Evolutionary conservation across 352 stramenopile species (phyloP), one percentile per base, ranked within the genome.

Genomic region (Phytophthora cajani): DNA sequence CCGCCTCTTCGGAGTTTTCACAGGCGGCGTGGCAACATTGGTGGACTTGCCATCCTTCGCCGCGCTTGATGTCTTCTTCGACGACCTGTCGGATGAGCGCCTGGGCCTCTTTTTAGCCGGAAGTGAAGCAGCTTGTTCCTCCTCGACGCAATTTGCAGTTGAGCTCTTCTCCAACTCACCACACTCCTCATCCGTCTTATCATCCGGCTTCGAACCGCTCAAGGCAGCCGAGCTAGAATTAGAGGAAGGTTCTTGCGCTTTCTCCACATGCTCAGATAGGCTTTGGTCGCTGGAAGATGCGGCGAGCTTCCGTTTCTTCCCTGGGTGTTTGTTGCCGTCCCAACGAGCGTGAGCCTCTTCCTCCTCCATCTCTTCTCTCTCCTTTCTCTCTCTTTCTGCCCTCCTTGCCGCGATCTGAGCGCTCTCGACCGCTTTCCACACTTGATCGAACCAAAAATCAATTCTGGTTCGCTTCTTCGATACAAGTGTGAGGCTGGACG

Each of bases 371-470:
- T 67, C 53, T 58, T 66, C 33, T 7, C 40, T 32, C 50, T 73
- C 54, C 36, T n/a, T 69, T 57, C 59, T 63, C 42, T 77, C 71
- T 40, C 60, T 64, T 51, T 66, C 66, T n/a, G 19, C 38, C 58
- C 67, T 57, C 54, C 38, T 62, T 33, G 52, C 47, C 44, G n/a
- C 42, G 59, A 61, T 33, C 25, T 64, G 47, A 51, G 68, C 70
- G 54, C 40, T 69, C 47, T 80, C 71, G 25, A 86, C 58, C 25
- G 62, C 57, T 46, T 83, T 84, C 33, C 66, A 82, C 30, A 88
- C 71, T 74, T 86, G 76, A 69, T 88, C 80, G 70, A 77, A 88
- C 80, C 78, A 88, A 55, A 80, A 88, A 30, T 88, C 80, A 36
- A 88, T 80, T 64, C 80, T 77, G 25, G 76, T 77, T 51, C 80